Base-by-base conservation (phyloP, 1,139 yeast species). In the Hansenula sp. region DNA sequence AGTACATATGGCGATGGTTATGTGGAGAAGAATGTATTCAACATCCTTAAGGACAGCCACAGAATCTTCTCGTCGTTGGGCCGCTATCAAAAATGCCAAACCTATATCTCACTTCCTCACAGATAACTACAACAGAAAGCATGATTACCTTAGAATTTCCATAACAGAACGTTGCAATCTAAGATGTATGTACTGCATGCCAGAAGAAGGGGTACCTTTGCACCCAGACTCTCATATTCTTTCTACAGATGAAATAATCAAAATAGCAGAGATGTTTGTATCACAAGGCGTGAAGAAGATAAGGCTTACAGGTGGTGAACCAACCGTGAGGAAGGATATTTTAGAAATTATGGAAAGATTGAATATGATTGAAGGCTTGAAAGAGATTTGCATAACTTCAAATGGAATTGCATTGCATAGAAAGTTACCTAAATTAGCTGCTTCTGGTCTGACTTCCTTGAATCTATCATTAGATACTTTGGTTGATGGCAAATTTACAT, bases 111-210 rank as follows among this genome's bases (percentile, higher is more conserved):
- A 66, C 28, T 70, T 71, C 48, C 59, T 74, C 28, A 70, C 72
- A 0, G 80, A 75, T 50, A 65, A 60, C 11, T 71, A 60, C 54
- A 61, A 65, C 19, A 59, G 80, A 32, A 57, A 62, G 35, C 80
- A 75, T 49, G 70, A 74, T 48, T 75, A 75, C 45, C 54, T 75
- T 38, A 59, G 80, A 35, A 75, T 75, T 18, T 70, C 76, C 24
- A 65, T 75, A 34, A 72, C 79, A 0, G 80, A 75, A 50, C 52
- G 77, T 19, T 75, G 80, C 46, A 75, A 75, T 48, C 55, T 75
- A 17, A 56, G 80, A 15, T 75, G 80, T 50, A 58, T 67, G n/a
- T 75, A 75, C 48, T 75, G 80, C 50, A 75, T 75, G 80, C 80
- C 80, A 0, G 77, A 72, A 43, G 76, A 75, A 42, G 80, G 80